Evolutionary conservation across 306 rosid species (phyloP).

Genomic region (Calophaca sinica): DNA sequence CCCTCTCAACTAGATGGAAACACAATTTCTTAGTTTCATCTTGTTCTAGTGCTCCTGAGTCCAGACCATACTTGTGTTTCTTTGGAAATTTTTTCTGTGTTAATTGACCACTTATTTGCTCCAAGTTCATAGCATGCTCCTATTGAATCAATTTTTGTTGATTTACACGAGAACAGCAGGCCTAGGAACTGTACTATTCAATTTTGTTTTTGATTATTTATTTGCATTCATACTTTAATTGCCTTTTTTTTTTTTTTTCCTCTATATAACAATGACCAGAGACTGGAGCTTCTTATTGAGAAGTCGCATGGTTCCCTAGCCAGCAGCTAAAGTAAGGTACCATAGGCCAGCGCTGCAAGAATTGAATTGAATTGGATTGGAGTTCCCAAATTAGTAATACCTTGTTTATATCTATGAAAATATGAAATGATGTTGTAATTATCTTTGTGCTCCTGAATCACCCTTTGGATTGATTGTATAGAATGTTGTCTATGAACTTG

Average conservation of each 20-base stretch:
- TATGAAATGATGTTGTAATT: constrained; percentile 35
- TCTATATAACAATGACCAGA: constrained; percentile 56
- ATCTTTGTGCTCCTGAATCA: constrained; percentile 9
- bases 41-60: background rate
- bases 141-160: constrained; percentile 2
- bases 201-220: constrained; percentile 22
- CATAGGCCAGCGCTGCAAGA: constrained; percentile 22
- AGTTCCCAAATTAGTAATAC: constrained; percentile 16
- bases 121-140: constrained; percentile 12
- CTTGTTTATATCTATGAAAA: constrained; percentile 33
- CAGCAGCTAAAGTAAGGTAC: constrained; percentile 42
- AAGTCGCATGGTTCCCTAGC: constrained; percentile 53
- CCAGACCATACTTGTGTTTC: background rate
- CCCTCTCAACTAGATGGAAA: constrained; percentile 20
- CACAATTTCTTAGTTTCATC: constrained; percentile 12
- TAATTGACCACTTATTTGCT: constrained; percentile 17
- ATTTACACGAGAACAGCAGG: constrained; percentile 20
- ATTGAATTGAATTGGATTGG: background rate
- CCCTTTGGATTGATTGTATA: constrained; percentile 28
- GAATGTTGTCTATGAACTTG: constrained; percentile 15
- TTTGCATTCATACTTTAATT: constrained; percentile 9
- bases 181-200: constrained; percentile 21
- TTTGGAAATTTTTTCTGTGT: background rate
- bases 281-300: constrained; percentile 70
- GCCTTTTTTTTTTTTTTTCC: constrained; percentile 2